Percentiles rank a stretch among this genome's conserved stretches.
Conservation (phyloP, 1,284 basidiomycete genomes). For the Cryptococcus hybrid region DNA sequence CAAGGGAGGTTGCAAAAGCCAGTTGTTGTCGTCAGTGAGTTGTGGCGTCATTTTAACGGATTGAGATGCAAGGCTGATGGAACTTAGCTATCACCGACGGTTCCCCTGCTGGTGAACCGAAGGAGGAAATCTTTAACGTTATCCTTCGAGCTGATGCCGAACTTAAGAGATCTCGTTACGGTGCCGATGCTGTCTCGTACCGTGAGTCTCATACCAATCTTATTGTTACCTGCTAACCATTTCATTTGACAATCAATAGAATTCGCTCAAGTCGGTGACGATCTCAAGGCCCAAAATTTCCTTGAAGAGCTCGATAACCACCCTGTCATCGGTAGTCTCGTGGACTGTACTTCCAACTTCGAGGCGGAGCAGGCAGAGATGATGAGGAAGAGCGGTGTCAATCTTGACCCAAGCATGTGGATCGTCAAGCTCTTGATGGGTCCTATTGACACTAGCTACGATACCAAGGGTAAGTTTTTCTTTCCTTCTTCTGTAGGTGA, state of each 20-base stretch:
- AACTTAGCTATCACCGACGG: constrained; percentile 46
- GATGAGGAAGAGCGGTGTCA: constrained; percentile 41
- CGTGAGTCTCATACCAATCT: constrained; percentile 26
- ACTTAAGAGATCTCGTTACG: constrained; percentile 48
- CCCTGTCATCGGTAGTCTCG: constrained; percentile 48
- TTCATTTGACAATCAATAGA: constrained; percentile 19
- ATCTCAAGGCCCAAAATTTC: constrained; percentile 50
- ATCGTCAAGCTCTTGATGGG: constrained; percentile 42
- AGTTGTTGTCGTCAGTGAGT: constrained; percentile 46
- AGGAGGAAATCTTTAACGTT: constrained; percentile 47
- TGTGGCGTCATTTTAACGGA: neutral
- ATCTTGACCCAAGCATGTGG: constrained; percentile 46
- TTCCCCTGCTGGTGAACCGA: constrained; percentile 50
- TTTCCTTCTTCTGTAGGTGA: neutral
- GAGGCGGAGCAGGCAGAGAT: constrained; percentile 52
- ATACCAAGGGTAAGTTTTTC: constrained; percentile 42
- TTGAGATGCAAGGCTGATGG: constrained; percentile 8
- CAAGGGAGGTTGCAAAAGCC: constrained; percentile 50
- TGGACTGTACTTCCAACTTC: constrained; percentile 51
- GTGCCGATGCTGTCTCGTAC: constrained; percentile 52
- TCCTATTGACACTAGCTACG: constrained; percentile 40
- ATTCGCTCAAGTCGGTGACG: constrained; percentile 53
- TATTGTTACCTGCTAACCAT: neutral
- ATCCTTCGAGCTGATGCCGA: constrained; percentile 47
- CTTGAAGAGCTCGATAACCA: constrained; percentile 52